A percentile compares a stretch with the other conserved stretches of the same genome.
Conservation (phyloP, 768 basidiomycete species). For the Multifurca ochricompacta region DNA sequence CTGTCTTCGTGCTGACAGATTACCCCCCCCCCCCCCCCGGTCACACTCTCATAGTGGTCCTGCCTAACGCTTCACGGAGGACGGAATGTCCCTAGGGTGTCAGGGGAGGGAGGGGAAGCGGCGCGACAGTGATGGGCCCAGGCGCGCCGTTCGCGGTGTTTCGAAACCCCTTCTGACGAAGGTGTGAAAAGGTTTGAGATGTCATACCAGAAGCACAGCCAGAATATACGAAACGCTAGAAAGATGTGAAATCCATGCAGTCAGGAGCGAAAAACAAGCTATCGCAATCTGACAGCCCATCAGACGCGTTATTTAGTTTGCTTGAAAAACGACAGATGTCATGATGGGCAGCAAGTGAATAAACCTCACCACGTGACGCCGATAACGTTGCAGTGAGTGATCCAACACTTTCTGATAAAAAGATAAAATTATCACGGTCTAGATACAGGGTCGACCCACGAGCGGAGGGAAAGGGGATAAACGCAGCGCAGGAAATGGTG, state of each 20-base stretch:
- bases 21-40: too few relatives aligned
- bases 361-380: not conserved
- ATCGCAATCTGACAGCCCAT: constrained; percentile 8
- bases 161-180: not conserved
- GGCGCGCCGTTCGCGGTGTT: not conserved
- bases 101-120: not conserved
- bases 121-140: not conserved
- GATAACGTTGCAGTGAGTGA: not conserved
- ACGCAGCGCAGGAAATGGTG: constrained; percentile 3
- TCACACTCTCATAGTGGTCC: not conserved
- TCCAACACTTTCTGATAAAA: constrained; percentile 2
- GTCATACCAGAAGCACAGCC: constrained; percentile 7
- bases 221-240: not conserved
- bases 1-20: not conserved
- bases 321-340: constrained; percentile 13
- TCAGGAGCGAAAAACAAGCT: constrained; percentile 10
- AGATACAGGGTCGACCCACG: constrained; percentile 19
- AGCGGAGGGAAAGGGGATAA: constrained; percentile 11
- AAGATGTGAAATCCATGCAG: constrained; percentile 9
- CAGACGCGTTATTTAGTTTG: constrained; percentile 3
- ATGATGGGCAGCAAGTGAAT: not conserved
- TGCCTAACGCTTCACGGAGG: not conserved
- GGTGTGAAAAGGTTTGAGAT: constrained; percentile 1
- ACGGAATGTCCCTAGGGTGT: constrained; percentile 2
- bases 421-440: constrained; percentile 18